Evolutionary conservation across 2,329 filamentous ascomycete species (phyloP), one percentile per base, ranked within the genome.

Genomic region (Cytospora leucostoma): DNA sequence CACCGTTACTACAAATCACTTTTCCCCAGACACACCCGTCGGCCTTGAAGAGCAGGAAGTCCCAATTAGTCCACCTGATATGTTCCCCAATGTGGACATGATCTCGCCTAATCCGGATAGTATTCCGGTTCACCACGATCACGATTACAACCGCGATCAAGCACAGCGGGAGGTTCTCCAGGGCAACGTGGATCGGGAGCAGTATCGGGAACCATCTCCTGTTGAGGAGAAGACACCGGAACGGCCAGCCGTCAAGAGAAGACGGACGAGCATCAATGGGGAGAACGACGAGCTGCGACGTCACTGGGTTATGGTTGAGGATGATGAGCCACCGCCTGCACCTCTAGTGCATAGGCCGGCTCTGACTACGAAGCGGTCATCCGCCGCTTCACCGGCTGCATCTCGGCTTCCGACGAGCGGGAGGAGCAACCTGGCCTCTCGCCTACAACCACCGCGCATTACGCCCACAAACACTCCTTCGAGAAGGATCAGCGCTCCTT

Each of bases 291-390:
- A 88, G 51, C 77, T 90, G 7, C 80, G 84, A 35, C 83, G 81
- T 61, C 90, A 87, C 75, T 93, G 90, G 90, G 88, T 93, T 34
- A 80, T 93, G 67, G 85, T 93, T 33, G 78, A 78, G 5, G 74
- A 73, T 17, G 68, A 69, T 10, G 51, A 61, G 53, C 60, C 60
- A 60, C 67, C 67, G 56, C 61, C 69, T 64, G 65, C 65, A 33
- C 61, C 66, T 38, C 66, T 64, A 40, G 19, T 34, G 33, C 38
- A 52, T 33, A 62, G 66, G n/a, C 58, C 66, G 5, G 38, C 65
- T 10, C 51, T 67, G 34, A 64, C 61, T 34, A 57, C 64, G 10
- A 67, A 62, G 61, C 54, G 67, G 17, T 50, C 62, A 1, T 64
- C 63, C 1, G 35, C 51, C 1, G 37, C 61, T 0, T 64, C 63